phyloP scores from a whole-genome alignment of 140 eudicot genomes.

The Stevia rebaudiana region DNA sequence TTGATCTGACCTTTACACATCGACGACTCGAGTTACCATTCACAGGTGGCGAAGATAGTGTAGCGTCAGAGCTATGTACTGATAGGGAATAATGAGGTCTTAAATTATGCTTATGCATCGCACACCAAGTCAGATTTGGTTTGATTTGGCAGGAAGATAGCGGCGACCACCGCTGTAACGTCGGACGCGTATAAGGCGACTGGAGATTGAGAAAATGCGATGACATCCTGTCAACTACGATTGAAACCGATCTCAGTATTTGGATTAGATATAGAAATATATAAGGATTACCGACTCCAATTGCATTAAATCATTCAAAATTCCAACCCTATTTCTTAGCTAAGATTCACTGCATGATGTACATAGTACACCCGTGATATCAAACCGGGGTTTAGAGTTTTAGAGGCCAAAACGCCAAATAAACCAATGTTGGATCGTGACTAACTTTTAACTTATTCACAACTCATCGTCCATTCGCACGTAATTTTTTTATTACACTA shows the following conservation, averaged over 20 bases:
- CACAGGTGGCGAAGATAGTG: slow-evolving; percentile 3
- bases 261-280: background rate
- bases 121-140: background rate
- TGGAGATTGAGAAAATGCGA: slow-evolving; percentile 14
- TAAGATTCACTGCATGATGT: too few species aligned
- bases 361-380: too few species aligned
- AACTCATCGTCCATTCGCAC: too few species aligned
- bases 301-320: too few species aligned
- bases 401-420: too few species aligned
- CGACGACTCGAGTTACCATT: slow-evolving; percentile 19
- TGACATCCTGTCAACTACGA: slow-evolving; percentile 24
- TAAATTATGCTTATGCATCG: background rate
- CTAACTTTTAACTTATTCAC: too few species aligned
- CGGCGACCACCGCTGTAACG: slow-evolving; percentile 16
- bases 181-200: slow-evolving; percentile 7
- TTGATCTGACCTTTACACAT: slow-evolving; percentile 34
- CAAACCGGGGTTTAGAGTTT: too few species aligned
- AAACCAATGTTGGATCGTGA: too few species aligned
- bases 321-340: too few species aligned
- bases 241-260: background rate
- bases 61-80: background rate
- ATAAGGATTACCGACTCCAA: too few species aligned
- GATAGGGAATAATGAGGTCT: background rate
- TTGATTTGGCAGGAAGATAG: slow-evolving; percentile 11
- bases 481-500: too few species aligned